A percentile compares a stretch with the other conserved stretches of the same genome.
These are phyloP conservation scores for Gracilaria domingensis DNA, from an alignment of 23 red algal species.

Conservation along the genomic window DNA sequence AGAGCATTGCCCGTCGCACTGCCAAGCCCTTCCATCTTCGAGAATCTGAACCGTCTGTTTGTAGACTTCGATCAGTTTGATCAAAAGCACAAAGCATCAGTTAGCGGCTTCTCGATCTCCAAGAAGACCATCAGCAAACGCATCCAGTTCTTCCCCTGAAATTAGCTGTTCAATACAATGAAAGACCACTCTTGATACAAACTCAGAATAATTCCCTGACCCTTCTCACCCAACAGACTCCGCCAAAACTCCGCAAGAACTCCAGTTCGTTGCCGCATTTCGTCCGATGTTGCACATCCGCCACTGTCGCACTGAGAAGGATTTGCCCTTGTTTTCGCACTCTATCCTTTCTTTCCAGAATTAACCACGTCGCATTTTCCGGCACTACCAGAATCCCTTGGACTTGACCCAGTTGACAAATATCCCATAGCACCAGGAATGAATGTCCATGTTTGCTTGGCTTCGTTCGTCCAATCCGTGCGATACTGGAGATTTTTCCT, in stretches of 20 bases:
- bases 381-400: background rate
- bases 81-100: conserved; percentile 86
- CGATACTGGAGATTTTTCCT: conserved; percentile 11
- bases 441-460: background rate
- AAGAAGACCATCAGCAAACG: conserved; percentile 90
- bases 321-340: background rate
- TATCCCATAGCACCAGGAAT: background rate
- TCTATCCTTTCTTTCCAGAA: background rate
- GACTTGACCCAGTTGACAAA: conserved; percentile 7
- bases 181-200: conserved; percentile 99
- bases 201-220: conserved; percentile 81
- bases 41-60: conserved; percentile 37
- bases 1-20: background rate
- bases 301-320: background rate
- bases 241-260: conserved; percentile 95
- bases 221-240: conserved; percentile 54
- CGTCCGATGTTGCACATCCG: background rate
- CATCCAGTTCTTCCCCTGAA: conserved; percentile 80
- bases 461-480: conserved; percentile 17
- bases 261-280: conserved; percentile 58
- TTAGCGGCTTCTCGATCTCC: conserved; percentile 61
- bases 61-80: conserved; percentile 54
- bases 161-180: conserved; percentile 92
- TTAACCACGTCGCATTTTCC: conserved; percentile 4
- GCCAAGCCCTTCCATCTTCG: conserved; percentile 3